Evolutionary conservation across 73 alveolate genomes (phyloP).

Genomic region (Paramecium sonneborni): DNA sequence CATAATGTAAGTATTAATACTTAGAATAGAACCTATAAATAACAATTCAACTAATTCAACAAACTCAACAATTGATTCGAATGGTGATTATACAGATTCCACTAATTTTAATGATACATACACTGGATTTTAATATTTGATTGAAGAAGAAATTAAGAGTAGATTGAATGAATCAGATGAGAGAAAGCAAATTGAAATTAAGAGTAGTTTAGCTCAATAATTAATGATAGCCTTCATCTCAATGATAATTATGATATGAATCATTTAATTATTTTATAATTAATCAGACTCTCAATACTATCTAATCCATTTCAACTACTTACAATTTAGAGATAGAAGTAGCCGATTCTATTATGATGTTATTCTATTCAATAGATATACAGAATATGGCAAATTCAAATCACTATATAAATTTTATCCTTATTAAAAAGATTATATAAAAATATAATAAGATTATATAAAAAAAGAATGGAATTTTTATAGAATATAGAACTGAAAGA

Average conservation of each 20-base stretch:
- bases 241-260: not conserved
- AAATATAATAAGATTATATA: not conserved
- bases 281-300: not conserved
- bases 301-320: not conserved
- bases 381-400: not conserved
- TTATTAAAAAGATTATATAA: not conserved
- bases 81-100: not conserved
- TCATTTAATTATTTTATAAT: not conserved
- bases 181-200: not conserved
- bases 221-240: not conserved
- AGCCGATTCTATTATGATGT: too few species aligned
- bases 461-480: constrained; percentile 37
- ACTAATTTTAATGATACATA: not conserved
- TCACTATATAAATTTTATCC: constrained; percentile 44
- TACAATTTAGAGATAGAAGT: too few species aligned
- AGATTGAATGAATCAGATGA: not conserved
- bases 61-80: not conserved
- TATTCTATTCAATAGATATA: not conserved
- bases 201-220: not conserved
- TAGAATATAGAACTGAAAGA: too few species aligned
- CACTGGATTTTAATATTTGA: not conserved
- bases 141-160: not conserved
- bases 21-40: not conserved
- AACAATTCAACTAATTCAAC: not conserved
- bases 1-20: not conserved